Percentiles rank a stretch among this genome's conserved stretches.
Evolutionary conservation across 129 eudicot genomes (phyloP).

Genomic region (Calendula officinalis): DNA sequence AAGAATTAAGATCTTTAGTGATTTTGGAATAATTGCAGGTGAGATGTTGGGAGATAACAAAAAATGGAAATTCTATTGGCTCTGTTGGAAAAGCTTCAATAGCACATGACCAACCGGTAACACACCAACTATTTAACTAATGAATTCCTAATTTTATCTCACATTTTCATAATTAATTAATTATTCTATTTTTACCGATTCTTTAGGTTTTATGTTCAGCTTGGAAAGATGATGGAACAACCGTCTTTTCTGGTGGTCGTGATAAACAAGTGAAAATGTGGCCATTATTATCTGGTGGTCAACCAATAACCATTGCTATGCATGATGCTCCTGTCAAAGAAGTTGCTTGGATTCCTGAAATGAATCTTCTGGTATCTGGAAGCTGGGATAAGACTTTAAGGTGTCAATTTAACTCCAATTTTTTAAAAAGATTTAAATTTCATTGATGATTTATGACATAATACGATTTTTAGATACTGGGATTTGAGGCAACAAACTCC

Average conservation of each 20-base stretch:
- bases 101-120: constrained; percentile 91
- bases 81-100: constrained; percentile 71
- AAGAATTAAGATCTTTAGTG: neutral
- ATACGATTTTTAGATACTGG: constrained; percentile 53
- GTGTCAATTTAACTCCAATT: constrained; percentile 20
- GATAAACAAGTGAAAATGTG: constrained; percentile 98
- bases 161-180: neutral
- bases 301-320: constrained; percentile 85
- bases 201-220: constrained; percentile 83
- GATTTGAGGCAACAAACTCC: constrained; percentile 74
- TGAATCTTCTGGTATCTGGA: constrained; percentile 80
- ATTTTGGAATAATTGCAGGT: constrained; percentile 43
- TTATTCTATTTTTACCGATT: constrained; percentile 13
- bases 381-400: constrained; percentile 96
- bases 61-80: constrained; percentile 49
- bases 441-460: too few relatives aligned
- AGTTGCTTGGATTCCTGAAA: constrained; percentile 96
- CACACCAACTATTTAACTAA: neutral
- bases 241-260: constrained; percentile 96
- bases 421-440: neutral
- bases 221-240: constrained; percentile 99
- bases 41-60: constrained; percentile 92
- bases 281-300: constrained; percentile 81
- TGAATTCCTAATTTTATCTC: neutral
- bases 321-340: constrained; percentile 97